Base-by-base conservation (phyloP, 2,329 filamentous ascomycete species). In the Epichloe baconii region DNA sequence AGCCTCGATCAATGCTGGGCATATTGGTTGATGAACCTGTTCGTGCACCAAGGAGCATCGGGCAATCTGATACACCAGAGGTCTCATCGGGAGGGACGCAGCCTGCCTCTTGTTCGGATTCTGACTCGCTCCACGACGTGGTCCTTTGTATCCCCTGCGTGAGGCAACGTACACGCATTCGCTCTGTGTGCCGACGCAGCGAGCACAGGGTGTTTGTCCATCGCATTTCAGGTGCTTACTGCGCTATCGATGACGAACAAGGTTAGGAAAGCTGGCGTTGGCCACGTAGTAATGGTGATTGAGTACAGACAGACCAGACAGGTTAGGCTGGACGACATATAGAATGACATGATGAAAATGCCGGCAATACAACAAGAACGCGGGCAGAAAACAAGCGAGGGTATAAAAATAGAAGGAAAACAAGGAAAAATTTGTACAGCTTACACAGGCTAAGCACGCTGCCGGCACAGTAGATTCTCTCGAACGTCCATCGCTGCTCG, bases 221-320 rank as follows among this genome's bases (percentile, higher is more conserved):
- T 89, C 83, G 63, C 86, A 90, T 63, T 88, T 90, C 47, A 89
- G 74, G 65, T 90, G 86, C 61, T 86, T 80, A 56, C 62, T 69
- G 48, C 78, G 72, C 78, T 81, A 61, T 36, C 26, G 23, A 31
- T 31, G 12, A 35, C 12, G 11, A 26, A 37, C 4, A 34, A 23
- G 10, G 11, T 48, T 41, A 48, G 46, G 34, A 48, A 31, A 36
- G 17, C 19, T 21, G n/a, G 21, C 37, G 8, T 17, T 41, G 37
- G 37, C 15, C 19, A 11, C 10, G 10, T 4, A 11, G 31, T 31
- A 10, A 34, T 21, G 34, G 15, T 41, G 10, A 10, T 38, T 15
- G 26, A 44, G 21, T 12, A 31, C 14, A 14, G 21, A 31, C 14
- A 14, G 21, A 44, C 7, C 14, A 14, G 21, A 44, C 7, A n/a